These are phyloP conservation scores for Berberis thunbergii DNA, from an alignment of 164 flowering plant species.

Conservation along the genomic window DNA sequence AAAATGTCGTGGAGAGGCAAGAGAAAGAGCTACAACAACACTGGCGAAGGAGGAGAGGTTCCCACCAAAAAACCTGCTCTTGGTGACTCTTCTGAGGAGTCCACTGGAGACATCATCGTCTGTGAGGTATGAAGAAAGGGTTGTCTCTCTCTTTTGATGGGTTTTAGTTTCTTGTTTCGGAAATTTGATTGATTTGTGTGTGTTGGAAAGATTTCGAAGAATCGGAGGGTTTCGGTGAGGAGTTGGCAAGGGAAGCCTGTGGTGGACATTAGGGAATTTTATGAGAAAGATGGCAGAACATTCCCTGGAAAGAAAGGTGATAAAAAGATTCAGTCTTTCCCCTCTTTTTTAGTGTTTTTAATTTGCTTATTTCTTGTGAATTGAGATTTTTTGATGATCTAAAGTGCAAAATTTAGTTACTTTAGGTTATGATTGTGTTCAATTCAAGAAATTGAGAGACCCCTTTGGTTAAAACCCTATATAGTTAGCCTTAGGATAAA, in stretches of 20 bases:
- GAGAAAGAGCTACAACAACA: conserved; percentile 29
- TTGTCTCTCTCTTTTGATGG: conserved; percentile 19
- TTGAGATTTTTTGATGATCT: too few relatives aligned
- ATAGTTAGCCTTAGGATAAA: too few relatives aligned
- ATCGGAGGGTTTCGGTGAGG: conserved; percentile 64
- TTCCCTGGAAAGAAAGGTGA: conserved; percentile 84
- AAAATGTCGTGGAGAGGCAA: conserved; percentile 51
- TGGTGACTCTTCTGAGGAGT: conserved; percentile 15
- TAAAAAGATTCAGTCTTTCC: not conserved
- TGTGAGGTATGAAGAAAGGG: conserved; percentile 29
- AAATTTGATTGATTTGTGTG: not conserved
- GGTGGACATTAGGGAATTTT: conserved; percentile 84
- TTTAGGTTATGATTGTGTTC: too few relatives aligned
- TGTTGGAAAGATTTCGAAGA: conserved; percentile 51
- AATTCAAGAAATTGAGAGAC: too few relatives aligned
- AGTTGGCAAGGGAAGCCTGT: conserved; percentile 55
- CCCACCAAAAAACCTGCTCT: not conserved
- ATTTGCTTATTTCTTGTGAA: not conserved
- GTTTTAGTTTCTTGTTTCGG: not conserved
- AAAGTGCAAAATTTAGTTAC: too few relatives aligned
- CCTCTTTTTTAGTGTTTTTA: not conserved
- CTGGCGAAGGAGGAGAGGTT: conserved; percentile 13
- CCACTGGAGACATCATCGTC: conserved; percentile 34
- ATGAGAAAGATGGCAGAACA: conserved; percentile 63
- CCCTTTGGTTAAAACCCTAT: too few relatives aligned